Evolutionary conservation across 2,329 filamentous ascomycete genomes (phyloP), one percentile per base, ranked within the genome.

Genomic region (Botryosphaeria dothidea): DNA sequence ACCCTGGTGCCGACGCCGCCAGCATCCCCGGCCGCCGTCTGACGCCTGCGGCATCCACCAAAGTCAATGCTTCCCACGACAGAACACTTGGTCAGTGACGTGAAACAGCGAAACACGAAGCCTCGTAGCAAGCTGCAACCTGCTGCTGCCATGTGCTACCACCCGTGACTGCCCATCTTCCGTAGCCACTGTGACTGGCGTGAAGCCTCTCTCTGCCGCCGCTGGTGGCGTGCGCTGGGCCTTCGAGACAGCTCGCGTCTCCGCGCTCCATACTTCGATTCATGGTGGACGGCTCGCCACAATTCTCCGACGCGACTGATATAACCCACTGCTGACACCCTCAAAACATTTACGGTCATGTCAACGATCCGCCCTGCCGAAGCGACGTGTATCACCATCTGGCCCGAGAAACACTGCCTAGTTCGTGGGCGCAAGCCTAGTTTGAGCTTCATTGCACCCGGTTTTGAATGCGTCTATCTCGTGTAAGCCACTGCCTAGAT

Each of bases 231-330:
- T 29, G 41, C 56, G 25, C 56, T 41, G 38, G 9, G 23, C 56
- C 56, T 31, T 58, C 56, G 56, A 60, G 27, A 41, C 56, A 60
- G 23, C 38, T 60, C 43, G 31, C 41, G 56, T 60, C 56, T 60
- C 31, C 31, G 56, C n/a, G n/a, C n/a, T n/a, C n/a, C n/a, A n/a
- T n/a, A 38, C 29, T 21, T 31, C 36, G 31, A 34, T 34, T 34
- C 31, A 34, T 34, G 31, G 31, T 31, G 8, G 23, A 45, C 4
- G 9, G 17, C 34, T 23, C 17, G 25, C 54, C 23, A 25, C 11
- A 13, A 11, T 23, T 25, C 36, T 25, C 52, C n/a, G 52, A 15
- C 21, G 15, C 19, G 52, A 34, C 52, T 29, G 19, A 45, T 58
- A 58, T 46, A 60, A 25, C 54, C 25, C 25, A 31, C 25, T 8